Percentiles rank a stretch among this genome's conserved stretches.
phyloP scores from a whole-genome alignment of 352 stramenopile species.

The Vaucheria bursata region DNA sequence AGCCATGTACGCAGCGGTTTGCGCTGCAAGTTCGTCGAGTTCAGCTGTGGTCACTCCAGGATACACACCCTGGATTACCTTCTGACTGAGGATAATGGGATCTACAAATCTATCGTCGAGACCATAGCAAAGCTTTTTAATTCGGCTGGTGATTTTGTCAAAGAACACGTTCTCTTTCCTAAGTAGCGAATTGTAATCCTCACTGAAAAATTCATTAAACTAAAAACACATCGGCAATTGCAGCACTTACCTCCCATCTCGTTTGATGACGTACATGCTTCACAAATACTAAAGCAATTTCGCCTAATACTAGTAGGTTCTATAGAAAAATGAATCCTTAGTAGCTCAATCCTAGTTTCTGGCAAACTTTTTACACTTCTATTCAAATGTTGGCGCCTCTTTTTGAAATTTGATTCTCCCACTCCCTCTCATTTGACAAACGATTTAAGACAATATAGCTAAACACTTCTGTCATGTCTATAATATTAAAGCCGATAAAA shows the following conservation, averaged over 20 bases:
- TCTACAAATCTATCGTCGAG: constrained; percentile 93
- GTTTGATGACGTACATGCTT: constrained; percentile 47
- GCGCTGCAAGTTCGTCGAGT: constrained; percentile 94
- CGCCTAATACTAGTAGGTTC: too few species aligned
- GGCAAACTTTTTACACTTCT: too few species aligned
- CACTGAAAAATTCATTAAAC: neutral
- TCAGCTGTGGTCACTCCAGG: constrained; percentile 94
- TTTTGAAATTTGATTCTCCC: too few species aligned
- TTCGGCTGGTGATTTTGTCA: constrained; percentile 80
- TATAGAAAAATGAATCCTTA: too few species aligned
- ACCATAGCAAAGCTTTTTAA: constrained; percentile 95
- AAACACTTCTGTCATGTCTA: too few species aligned
- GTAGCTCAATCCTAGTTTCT: too few species aligned
- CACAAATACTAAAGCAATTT: too few species aligned
- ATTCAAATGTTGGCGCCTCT: too few species aligned
- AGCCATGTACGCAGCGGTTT: constrained; percentile 90
- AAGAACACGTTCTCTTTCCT: constrained; percentile 83
- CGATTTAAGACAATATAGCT: too few species aligned
- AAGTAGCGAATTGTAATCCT: neutral
- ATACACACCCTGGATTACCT: constrained; percentile 93
- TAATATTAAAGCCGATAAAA: too few species aligned
- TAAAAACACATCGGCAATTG: neutral
- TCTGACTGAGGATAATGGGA: constrained; percentile 92
- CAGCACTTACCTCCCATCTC: constrained; percentile 33
- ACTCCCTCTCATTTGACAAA: too few species aligned